Conservation (phyloP, 2,329 filamentous ascomycete genomes). For the Alternaria arborescens region DNA sequence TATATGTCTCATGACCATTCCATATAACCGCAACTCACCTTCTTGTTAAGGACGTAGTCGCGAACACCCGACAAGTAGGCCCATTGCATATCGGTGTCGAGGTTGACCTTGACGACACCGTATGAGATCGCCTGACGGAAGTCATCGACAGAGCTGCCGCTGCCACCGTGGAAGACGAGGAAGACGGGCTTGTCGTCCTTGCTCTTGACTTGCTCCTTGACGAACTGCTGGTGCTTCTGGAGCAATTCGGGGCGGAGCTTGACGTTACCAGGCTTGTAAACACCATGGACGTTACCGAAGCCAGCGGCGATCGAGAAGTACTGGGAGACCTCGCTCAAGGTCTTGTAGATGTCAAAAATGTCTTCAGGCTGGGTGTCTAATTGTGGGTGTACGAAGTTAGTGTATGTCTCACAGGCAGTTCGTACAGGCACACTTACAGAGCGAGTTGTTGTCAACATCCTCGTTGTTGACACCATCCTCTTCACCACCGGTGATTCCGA, state of each 20-base stretch:
- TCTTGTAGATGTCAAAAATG: conserved; percentile 57
- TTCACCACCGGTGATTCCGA: conserved; percentile 85
- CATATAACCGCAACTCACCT: conserved; percentile 46
- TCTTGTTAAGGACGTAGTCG: conserved; percentile 92
- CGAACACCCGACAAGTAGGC: conserved; percentile 92
- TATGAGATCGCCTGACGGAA: conserved; percentile 68
- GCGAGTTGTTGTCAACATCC: conserved; percentile 73
- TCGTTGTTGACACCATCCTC: conserved; percentile 79
- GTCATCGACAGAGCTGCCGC: conserved; percentile 88
- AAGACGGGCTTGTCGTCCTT: conserved; percentile 73
- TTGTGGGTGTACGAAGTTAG: neutral
- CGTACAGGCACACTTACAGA: conserved; percentile 64
- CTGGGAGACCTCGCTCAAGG: no score
- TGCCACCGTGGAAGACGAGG: conserved; percentile 99
- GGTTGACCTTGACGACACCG: conserved; percentile 99
- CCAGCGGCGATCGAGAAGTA: conserved; percentile 75
- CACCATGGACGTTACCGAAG: conserved; percentile 98
- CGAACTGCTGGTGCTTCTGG: conserved; percentile 92
- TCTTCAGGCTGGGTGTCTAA: conserved; percentile 28
- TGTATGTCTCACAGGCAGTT: neutral
- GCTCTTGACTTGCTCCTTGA: conserved; percentile 72
- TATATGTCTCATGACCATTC: neutral
- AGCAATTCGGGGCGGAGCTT: conserved; percentile 91
- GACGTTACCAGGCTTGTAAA: conserved; percentile 61
- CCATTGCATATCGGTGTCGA: conserved; percentile 94